These are phyloP conservation scores for Botryotinia narcissicola DNA, from an alignment of 2,329 filamentous ascomycete genomes.

Conservation along the genomic window DNA sequence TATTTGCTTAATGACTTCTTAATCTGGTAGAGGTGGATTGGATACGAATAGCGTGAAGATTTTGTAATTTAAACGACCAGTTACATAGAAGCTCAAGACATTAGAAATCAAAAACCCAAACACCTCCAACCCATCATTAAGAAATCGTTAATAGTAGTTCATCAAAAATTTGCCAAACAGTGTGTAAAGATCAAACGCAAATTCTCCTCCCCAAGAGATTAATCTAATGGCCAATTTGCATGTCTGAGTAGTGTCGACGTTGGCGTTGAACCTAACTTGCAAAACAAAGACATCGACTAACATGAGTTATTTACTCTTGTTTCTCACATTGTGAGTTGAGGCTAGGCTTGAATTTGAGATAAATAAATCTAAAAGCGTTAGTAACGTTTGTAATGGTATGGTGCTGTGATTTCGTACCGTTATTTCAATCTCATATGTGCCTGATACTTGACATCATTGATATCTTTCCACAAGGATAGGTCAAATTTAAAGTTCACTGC, in stretches of 20 bases:
- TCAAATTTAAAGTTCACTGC: not conserved
- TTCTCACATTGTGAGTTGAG: not conserved
- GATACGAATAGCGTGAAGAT: not conserved
- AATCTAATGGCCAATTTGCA: no score
- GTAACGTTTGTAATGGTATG: not conserved
- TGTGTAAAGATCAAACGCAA: not conserved
- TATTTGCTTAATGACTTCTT: not conserved
- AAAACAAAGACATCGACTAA: not conserved
- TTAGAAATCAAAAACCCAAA: not conserved
- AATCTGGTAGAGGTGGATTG: not conserved
- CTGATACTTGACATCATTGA: not conserved
- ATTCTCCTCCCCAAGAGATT: not conserved
- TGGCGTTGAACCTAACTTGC: not conserved
- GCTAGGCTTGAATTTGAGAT: not conserved
- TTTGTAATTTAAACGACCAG: not conserved
- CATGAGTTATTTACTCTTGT: not conserved
- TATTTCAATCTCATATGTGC: not conserved
- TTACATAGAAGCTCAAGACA: not conserved
- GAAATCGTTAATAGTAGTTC: not conserved
- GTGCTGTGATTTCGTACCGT: not conserved
- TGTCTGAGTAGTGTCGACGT: not conserved
- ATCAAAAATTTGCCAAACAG: not conserved
- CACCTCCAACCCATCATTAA: not conserved
- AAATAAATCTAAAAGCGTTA: not conserved
- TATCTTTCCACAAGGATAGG: not conserved